Base-by-base conservation (phyloP, 2,329 filamentous ascomycete species). In the Phoma sp. region DNA sequence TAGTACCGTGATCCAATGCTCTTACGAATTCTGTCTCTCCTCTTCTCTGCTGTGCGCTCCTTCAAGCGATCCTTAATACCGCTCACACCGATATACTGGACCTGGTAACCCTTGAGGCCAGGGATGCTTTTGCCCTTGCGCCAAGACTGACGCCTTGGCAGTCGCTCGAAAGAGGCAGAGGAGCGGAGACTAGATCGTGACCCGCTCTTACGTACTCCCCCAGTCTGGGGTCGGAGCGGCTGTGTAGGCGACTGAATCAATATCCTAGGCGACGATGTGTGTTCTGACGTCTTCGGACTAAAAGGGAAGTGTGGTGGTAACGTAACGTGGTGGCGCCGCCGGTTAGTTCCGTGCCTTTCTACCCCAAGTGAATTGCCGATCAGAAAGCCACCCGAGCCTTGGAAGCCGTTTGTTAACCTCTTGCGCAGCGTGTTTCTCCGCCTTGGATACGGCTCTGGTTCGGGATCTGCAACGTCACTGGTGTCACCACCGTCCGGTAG, bases 281-380 rank as follows among this genome's bases (percentile, higher is more conserved):
- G 57, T 18, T 39, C 26, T 5, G 60, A 57, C 15, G 62, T 50
- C 18, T 48, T 57, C 2, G 61, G 55, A 14, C 48, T 33, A 33
- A 57, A 57, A 10, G 56, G 43, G 20, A 67, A 59, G 48, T 60
- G 47, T 6, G 63, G 40, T 10, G 69, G 69, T 2, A 67, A 61
- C 12, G 56, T 63, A 55, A 73, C 55, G 14, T 66, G 65, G 7
- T 67, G 70, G 7, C 63, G 66, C 6, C 65, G 65, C 49, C 60
- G 67, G 50, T 73, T 72, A 18, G 70, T 69, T 34, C 71, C 69
- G 25, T 70, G 77, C 62, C 74, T 78, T 36, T 84, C 81, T 34
- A 87, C 74, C 20, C 83, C 84, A 0, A 86, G 72, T 3, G 81
- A 82, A 62, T 86, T 86, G 45, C 80, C 82, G 29, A 84, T 78